These are phyloP conservation scores for Tripidium arundinaceum DNA, from an alignment of 202 grass and related monocot genomes.

Conservation along the genomic window DNA sequence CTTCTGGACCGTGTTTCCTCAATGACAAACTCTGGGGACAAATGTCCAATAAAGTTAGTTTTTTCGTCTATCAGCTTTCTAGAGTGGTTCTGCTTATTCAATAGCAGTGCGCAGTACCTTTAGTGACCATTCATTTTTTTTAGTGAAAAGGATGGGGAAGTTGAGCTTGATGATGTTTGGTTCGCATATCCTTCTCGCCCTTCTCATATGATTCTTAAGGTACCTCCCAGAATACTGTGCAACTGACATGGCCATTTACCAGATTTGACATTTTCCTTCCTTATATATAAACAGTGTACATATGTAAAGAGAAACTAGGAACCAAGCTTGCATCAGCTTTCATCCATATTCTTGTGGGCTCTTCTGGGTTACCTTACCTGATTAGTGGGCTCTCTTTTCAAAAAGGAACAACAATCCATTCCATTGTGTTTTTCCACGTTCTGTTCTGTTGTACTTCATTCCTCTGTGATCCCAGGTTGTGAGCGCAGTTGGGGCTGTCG, in stretches of 20 bases:
- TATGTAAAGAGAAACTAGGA: neutral
- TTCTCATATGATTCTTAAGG: slow-evolving; percentile 98
- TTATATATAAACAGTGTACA: slow-evolving; percentile 11
- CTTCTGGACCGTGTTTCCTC: slow-evolving; percentile 82
- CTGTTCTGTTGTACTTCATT: neutral
- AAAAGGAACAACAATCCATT: neutral
- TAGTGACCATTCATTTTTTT: slow-evolving; percentile 20
- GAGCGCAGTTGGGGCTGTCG: neutral
- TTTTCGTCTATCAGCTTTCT: slow-evolving; percentile 18
- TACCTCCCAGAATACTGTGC: slow-evolving; percentile 37
- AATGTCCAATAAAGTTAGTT: slow-evolving; percentile 70
- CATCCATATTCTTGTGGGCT: slow-evolving; percentile 4
- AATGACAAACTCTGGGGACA: slow-evolving; percentile 68
- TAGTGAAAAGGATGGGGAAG: slow-evolving; percentile 76
- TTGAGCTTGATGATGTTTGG: slow-evolving; percentile 95
- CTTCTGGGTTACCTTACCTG: neutral
- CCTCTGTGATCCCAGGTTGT: neutral
- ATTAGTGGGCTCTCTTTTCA: neutral
- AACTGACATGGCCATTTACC: slow-evolving; percentile 1
- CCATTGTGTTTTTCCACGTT: neutral
- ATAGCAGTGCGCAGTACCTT: slow-evolving; percentile 12
- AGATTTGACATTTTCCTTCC: slow-evolving; percentile 10
- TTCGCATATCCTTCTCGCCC: slow-evolving; percentile 97
- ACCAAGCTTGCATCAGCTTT: slow-evolving; percentile 19
- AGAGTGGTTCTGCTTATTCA: slow-evolving; percentile 21